Evolutionary conservation across 2,329 filamentous ascomycete genomes (phyloP).

Genomic region (Nakataea oryzae): DNA sequence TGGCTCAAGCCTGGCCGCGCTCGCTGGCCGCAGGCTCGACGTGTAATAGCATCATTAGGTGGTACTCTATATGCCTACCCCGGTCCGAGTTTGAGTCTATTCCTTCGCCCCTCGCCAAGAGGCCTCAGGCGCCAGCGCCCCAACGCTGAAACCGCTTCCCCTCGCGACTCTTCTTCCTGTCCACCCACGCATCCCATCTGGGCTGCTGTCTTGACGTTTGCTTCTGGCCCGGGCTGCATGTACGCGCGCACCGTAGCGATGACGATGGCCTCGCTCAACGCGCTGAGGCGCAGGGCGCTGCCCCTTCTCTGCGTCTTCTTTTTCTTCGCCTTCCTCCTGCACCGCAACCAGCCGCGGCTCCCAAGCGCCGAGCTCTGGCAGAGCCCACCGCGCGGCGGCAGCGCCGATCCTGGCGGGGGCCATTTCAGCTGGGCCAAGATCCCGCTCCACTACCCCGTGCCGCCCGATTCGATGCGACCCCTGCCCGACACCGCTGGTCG

Average conservation of each 20-base stretch:
- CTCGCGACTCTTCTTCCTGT: not conserved
- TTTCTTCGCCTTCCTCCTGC: not conserved
- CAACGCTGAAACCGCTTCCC: not conserved
- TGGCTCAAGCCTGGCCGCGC: too few species aligned
- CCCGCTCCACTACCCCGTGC: slow-evolving; percentile 8
- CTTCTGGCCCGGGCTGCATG: not conserved
- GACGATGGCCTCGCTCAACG: not conserved
- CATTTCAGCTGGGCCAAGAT: slow-evolving; percentile 9
- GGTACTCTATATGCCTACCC: too few species aligned
- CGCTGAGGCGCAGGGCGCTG: not conserved
- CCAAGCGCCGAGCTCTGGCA: not conserved
- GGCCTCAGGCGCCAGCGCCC: too few species aligned
- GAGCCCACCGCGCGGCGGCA: not conserved
- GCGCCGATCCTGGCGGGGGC: slow-evolving; percentile 1
- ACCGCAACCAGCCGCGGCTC: not conserved
- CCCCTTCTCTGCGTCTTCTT: not conserved
- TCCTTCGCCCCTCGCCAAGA: not conserved
- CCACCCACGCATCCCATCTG: too few species aligned
- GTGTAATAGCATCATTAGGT: not conserved
- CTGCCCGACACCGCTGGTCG: slow-evolving; percentile 5
- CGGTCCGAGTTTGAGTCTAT: not conserved
- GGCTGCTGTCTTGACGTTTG: not conserved
- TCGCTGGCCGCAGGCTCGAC: too few species aligned
- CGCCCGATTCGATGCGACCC: slow-evolving; percentile 4
- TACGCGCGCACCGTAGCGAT: not conserved